Percentiles rank a stretch among this genome's conserved stretches.
These are phyloP conservation scores for Brassica juncea DNA, from an alignment of 345 rosid species.

Conservation along the genomic window DNA sequence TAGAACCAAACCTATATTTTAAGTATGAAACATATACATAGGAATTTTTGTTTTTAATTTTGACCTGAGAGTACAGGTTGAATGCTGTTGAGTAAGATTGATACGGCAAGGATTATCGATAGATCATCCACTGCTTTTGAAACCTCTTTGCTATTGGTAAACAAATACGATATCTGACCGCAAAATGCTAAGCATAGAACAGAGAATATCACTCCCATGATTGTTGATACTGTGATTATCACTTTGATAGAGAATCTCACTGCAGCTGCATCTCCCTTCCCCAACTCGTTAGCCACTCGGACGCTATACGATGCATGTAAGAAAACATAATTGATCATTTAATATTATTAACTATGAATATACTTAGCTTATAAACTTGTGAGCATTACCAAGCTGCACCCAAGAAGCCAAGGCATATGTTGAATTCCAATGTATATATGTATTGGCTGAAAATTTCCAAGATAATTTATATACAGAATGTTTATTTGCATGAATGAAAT, in stretches of 20 bases:
- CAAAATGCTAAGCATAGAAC: conserved; percentile 45
- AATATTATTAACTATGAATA: not conserved
- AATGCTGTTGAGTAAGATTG: conserved; percentile 54
- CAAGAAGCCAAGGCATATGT: conserved; percentile 61
- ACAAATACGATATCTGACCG: conserved; percentile 44
- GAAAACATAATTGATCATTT: not conserved
- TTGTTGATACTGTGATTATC: conserved; percentile 35
- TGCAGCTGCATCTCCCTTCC: conserved; percentile 54
- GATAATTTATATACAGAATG: not conserved
- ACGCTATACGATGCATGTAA: conserved; percentile 41
- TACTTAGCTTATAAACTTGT: not conserved
- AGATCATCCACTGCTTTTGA: conserved; percentile 41
- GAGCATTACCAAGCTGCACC: conserved; percentile 48
- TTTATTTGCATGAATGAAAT: not conserved
- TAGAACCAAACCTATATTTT: not conserved
- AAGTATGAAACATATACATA: not conserved
- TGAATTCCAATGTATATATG: conserved; percentile 53
- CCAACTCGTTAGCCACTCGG: conserved; percentile 62
- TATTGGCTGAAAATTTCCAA: conserved; percentile 25
- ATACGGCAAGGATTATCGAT: conserved; percentile 45
- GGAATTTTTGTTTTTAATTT: not conserved
- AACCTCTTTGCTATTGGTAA: conserved; percentile 42
- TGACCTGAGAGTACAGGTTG: conserved; percentile 55
- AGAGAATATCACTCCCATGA: conserved; percentile 51
- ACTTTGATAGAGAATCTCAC: conserved; percentile 53